phyloP scores from a whole-genome alignment of 2,329 filamentous ascomycete species.

The Plenodomus lindquistii region DNA sequence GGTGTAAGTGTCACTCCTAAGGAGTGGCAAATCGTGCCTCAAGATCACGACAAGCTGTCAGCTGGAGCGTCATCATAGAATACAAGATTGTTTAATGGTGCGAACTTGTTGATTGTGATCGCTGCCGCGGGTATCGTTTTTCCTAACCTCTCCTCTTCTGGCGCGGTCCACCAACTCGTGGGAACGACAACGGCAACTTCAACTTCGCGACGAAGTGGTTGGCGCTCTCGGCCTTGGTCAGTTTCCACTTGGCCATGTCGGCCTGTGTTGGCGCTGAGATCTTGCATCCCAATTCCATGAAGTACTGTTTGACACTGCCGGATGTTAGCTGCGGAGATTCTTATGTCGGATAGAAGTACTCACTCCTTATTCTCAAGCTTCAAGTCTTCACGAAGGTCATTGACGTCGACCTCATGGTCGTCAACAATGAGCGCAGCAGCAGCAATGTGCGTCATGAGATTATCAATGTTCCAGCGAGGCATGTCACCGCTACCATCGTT shows the following conservation, averaged over 20 bases:
- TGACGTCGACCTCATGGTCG: slow-evolving; percentile 72
- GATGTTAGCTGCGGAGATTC: slow-evolving; percentile 8
- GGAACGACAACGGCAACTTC: slow-evolving; percentile 79
- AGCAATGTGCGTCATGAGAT: slow-evolving; percentile 73
- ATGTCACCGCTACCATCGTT: slow-evolving; percentile 52
- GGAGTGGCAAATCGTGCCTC: neutral
- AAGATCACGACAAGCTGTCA: neutral
- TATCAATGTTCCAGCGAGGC: slow-evolving; percentile 71
- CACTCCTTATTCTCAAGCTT: slow-evolving; percentile 69
- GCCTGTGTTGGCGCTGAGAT: slow-evolving; percentile 54
- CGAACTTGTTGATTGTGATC: neutral
- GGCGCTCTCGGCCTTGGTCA: slow-evolving; percentile 63
- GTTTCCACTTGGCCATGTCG: slow-evolving; percentile 56
- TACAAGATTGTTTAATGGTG: neutral
- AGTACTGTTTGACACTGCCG: slow-evolving; percentile 67
- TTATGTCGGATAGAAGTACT: slow-evolving; percentile 4
- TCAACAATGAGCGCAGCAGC: slow-evolving; percentile 73
- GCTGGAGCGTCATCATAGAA: neutral
- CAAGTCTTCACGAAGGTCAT: slow-evolving; percentile 71
- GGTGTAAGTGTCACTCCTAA: neutral
- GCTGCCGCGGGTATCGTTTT: neutral
- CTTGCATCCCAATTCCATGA: slow-evolving; percentile 73
- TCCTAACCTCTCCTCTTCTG: slow-evolving; percentile 19
- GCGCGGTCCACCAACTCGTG: slow-evolving; percentile 55
- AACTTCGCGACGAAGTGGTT: slow-evolving; percentile 71